phyloP scores from a whole-genome alignment of 2,329 filamentous ascomycete genomes.

The Fusarium neocosmosporiellum region DNA sequence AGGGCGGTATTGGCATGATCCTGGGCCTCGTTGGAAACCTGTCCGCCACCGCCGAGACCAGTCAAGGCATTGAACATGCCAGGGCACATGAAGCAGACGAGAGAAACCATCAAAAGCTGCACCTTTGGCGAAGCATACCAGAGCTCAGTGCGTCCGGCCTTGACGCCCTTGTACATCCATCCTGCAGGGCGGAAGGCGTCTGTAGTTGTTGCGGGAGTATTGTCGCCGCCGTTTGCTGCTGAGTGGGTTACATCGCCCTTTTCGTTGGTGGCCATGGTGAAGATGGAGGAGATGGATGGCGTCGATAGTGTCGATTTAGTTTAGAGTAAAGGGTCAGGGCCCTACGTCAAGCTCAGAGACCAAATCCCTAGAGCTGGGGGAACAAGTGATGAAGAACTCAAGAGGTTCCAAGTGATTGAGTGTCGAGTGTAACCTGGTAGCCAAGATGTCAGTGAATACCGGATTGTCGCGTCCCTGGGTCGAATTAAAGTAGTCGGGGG shows the following conservation, averaged over 20 bases:
- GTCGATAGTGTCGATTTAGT: not conserved
- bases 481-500: slow-evolving; percentile 34
- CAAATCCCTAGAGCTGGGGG: not conserved
- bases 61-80: slow-evolving; percentile 78
- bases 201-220: slow-evolving; percentile 12
- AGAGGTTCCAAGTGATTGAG: not conserved
- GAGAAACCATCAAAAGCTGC: slow-evolving; percentile 75
- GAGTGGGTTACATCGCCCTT: slow-evolving; percentile 36
- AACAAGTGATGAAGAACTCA: not conserved
- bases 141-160: slow-evolving; percentile 63
- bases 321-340: slow-evolving; percentile 8
- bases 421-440: not conserved
- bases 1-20: slow-evolving; percentile 77
- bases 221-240: slow-evolving; percentile 24
- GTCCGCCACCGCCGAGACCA: slow-evolving; percentile 72
- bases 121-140: slow-evolving; percentile 81
- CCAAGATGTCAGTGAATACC: not conserved
- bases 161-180: slow-evolving; percentile 76
- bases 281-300: not conserved
- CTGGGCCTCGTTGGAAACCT: slow-evolving; percentile 60
- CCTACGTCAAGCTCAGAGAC: slow-evolving; percentile 1
- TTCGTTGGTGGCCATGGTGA: slow-evolving; percentile 44
- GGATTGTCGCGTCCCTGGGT: not conserved
- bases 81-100: slow-evolving; percentile 71
- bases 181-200: slow-evolving; percentile 55